A percentile compares a stretch with the other conserved stretches of the same genome.
Conservation (phyloP, 2,329 filamentous ascomycete species). For the Diaporthe sp. region DNA sequence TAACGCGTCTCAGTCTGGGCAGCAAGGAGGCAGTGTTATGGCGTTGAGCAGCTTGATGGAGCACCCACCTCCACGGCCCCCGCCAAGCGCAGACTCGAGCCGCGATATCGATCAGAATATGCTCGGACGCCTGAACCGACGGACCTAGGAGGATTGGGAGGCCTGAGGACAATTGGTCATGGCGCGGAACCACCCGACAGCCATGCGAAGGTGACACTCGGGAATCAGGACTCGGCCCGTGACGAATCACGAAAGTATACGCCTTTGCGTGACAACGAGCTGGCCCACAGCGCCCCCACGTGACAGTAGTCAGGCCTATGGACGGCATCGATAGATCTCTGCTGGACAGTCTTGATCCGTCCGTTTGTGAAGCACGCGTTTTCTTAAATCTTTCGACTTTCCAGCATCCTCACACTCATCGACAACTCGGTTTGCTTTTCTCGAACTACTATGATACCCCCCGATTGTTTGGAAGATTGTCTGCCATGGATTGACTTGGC, state of each 20-base stretch:
- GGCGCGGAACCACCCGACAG: not conserved
- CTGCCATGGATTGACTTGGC: conserved; percentile 19
- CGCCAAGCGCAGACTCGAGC: conserved; percentile 36
- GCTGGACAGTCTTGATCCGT: conserved; percentile 28
- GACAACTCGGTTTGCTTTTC: conserved; percentile 19
- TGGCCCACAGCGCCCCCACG: not conserved
- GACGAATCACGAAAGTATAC: not conserved
- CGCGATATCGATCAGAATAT: conserved; percentile 67
- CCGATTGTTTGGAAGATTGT: conserved; percentile 21
- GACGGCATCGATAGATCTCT: conserved; percentile 21
- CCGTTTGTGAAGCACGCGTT: not conserved
- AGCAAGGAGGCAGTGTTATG: conserved; percentile 58
- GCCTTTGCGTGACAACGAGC: not conserved
- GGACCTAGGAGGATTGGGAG: conserved; percentile 32
- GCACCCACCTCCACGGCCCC: conserved; percentile 42
- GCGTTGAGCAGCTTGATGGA: conserved; percentile 63
- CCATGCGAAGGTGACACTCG: not conserved
- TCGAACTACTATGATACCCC: conserved; percentile 29
- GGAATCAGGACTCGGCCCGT: not conserved
- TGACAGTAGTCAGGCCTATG: not conserved
- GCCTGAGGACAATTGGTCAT: not conserved
- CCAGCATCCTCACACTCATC: conserved; percentile 14
- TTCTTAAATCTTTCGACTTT: conserved; percentile 16
- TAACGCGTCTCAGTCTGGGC: conserved; percentile 44
- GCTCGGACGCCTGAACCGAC: conserved; percentile 62